These are phyloP conservation scores for Colletotrichum plurivorum DNA, from an alignment of 2,329 filamentous ascomycete genomes.

Conservation along the genomic window DNA sequence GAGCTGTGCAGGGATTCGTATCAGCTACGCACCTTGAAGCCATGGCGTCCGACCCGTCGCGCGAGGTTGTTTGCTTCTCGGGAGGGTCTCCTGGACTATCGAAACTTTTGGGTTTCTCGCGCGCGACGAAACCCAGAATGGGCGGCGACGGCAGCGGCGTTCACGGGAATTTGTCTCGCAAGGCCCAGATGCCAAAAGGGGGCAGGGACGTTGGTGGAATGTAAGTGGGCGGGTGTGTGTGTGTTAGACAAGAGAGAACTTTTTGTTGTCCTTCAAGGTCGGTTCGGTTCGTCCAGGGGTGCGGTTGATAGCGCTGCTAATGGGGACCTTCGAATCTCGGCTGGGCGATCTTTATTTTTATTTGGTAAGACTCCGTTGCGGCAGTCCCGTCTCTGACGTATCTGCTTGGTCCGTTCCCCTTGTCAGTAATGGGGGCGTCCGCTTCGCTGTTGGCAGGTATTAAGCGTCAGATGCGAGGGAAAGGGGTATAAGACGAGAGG, in stretches of 20 bases:
- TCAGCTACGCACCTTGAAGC: conserved; percentile 39
- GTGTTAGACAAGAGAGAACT: conserved; percentile 5
- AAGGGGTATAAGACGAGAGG: conserved; percentile 21
- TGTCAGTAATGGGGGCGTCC: background rate
- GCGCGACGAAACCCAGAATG: conserved; percentile 3
- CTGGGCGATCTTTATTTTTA: conserved; percentile 36
- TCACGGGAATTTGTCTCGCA: background rate
- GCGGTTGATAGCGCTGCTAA: background rate
- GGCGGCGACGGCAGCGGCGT: conserved; percentile 2
- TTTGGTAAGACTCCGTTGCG: conserved; percentile 29
- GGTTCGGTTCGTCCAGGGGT: conserved; percentile 15
- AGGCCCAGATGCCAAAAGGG: background rate
- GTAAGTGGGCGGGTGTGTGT: background rate
- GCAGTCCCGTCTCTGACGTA: conserved; percentile 25
- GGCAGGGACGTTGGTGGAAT: background rate
- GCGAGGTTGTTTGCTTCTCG: conserved; percentile 1
- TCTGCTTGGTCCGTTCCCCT: conserved; percentile 25
- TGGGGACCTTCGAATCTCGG: conserved; percentile 26
- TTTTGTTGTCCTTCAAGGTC: conserved; percentile 9
- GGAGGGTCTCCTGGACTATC: background rate
- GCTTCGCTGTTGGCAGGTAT: background rate
- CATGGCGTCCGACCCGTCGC: conserved; percentile 32
- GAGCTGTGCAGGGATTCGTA: conserved; percentile 25
- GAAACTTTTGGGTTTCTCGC: background rate
- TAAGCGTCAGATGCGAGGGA: conserved; percentile 6